Evolutionary conservation across 768 basidiomycete genomes (phyloP), one percentile per base, ranked within the genome.

Genomic region (Punctularia strigosozonata): DNA sequence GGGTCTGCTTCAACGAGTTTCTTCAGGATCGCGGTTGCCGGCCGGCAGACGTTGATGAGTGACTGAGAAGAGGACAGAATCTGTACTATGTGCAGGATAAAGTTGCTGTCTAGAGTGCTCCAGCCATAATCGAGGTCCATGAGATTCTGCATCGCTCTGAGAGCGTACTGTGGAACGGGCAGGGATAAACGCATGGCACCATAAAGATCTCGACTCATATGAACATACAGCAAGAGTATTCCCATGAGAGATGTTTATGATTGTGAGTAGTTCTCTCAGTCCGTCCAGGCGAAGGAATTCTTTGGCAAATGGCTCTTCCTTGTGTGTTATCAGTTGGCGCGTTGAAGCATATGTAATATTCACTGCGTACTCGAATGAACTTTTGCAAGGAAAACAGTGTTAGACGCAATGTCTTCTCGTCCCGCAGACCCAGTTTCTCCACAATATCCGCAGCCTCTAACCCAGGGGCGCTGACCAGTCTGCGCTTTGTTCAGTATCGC

Each of bases 1-100:
- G 87, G 81, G 50, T 87, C 84, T 6, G 87, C 87, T 55, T 90
- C 87, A 12, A 90, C 88, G 17, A 94, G 73, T 46, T 81, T 82
- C 60, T 88, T 87, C 45, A 92, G 68, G 40, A 94, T 91, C 24
- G 84, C 78, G 31, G 86, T 90, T 1, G 89, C 90, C 24, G 90
- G 91, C 4, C 89, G 80, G 50, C 85, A 87, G 42, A 92, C 86
- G 44, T 95, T 95, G 64, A 92, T 79, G 14, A 80, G 70, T 8
- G 82, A 83, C 26, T 71, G 66, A 0, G 80, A 65, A 0, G 85
- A 83, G 0, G 85, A 76, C 19, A 88, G 66, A 47, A 85, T 80
- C 50, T 79, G 73, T 13, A 88, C 86, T 37, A 90, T 72, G 55
- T 73, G 72, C 49, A 75, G 67, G 38, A 90, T 84, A 58, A 94